These are phyloP conservation scores for Flaveria ramosissima DNA, from an alignment of 129 eudicot genomes.

Conservation along the genomic window DNA sequence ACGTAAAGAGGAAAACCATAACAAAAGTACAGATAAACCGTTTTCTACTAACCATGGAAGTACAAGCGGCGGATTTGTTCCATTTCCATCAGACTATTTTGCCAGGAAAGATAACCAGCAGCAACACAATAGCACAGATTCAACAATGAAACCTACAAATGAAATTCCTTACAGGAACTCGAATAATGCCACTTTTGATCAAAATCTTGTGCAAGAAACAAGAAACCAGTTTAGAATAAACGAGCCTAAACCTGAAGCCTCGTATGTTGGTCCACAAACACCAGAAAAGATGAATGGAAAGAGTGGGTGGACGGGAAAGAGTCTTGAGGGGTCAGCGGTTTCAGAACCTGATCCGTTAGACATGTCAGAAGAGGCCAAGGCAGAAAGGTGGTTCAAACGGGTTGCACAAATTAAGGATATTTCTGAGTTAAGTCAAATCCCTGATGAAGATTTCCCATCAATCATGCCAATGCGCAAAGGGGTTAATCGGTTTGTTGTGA, in stretches of 20 bases:
- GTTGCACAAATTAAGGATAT: constrained; percentile 96
- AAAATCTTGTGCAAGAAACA: constrained; percentile 19
- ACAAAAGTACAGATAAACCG: constrained; percentile 60
- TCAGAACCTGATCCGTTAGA: constrained; percentile 76
- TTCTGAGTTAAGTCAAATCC: constrained; percentile 85
- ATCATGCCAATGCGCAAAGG: constrained; percentile 99
- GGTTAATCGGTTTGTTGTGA: constrained; percentile 87
- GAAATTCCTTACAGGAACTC: constrained; percentile 15
- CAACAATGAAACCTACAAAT: constrained; percentile 23
- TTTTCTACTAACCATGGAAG: constrained; percentile 53
- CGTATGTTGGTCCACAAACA: constrained; percentile 21
- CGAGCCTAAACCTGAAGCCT: constrained; percentile 10
- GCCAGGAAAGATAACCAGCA: constrained; percentile 50
- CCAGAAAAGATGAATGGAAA: constrained; percentile 33
- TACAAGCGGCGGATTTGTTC: constrained; percentile 48
- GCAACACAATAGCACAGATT: constrained; percentile 18
- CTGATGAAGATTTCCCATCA: constrained; percentile 94
- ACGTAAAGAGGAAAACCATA: constrained; percentile 58
- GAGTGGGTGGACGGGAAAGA: constrained; percentile 63
- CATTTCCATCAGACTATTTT: constrained; percentile 84
- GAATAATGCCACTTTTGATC: background rate
- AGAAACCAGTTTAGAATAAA: constrained; percentile 12
- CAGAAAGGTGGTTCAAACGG: constrained; percentile 88
- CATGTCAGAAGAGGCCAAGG: constrained; percentile 98
- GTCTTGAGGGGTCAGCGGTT: constrained; percentile 92